These are phyloP conservation scores for Aspergillus baeticus DNA, from an alignment of 495 filamentous ascomycete genomes.

Conservation along the genomic window DNA sequence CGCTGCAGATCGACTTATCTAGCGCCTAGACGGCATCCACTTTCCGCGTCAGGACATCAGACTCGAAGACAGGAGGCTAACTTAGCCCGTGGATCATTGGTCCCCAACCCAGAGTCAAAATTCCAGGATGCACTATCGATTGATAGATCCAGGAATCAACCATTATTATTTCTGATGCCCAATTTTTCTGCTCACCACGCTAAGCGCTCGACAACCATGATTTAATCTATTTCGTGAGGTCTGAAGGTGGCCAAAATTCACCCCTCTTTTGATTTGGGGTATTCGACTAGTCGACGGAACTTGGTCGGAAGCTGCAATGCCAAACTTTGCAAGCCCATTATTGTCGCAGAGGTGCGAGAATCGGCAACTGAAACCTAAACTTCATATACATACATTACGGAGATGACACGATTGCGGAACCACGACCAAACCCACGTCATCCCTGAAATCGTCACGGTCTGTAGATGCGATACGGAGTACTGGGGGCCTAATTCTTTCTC, in stretches of 20 bases:
- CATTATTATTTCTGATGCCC: conserved; percentile 12
- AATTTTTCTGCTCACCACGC: conserved; percentile 11
- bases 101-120: not conserved
- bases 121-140: conserved; percentile 20
- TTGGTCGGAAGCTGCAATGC: not conserved
- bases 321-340: not conserved
- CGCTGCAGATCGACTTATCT: not conserved
- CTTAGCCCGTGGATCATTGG: conserved; percentile 14
- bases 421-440: too few relatives aligned
- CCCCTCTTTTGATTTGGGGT: not conserved
- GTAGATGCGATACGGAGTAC: too few relatives aligned
- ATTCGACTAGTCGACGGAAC: not conserved
- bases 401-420: too few relatives aligned
- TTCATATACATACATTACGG: too few relatives aligned
- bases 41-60: conserved; percentile 16
- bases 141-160: conserved; percentile 14
- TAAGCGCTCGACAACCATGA: conserved; percentile 1
- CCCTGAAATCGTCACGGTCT: too few relatives aligned
- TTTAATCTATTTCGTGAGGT: conserved; percentile 3
- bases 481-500: too few relatives aligned
- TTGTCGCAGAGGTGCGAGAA: too few relatives aligned
- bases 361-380: too few relatives aligned
- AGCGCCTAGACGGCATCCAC: not conserved
- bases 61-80: conserved; percentile 23
- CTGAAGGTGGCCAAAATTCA: not conserved